phyloP scores from a whole-genome alignment of 805 yeast genomes.

The Brettanomyces custersianus region DNA sequence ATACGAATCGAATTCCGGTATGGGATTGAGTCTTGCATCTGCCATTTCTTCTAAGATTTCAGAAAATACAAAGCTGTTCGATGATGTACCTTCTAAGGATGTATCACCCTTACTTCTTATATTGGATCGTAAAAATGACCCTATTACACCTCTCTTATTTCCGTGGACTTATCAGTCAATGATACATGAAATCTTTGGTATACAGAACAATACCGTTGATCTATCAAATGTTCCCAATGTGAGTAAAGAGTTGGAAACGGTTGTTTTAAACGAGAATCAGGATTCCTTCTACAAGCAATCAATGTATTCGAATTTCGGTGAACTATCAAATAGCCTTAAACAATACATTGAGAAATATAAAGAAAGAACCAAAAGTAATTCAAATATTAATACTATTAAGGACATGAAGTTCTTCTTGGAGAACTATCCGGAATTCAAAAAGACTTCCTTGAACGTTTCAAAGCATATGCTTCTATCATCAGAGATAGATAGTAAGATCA shows the following conservation, averaged over 20 bases:
- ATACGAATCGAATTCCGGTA: constrained; percentile 60
- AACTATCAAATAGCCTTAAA: constrained; percentile 80
- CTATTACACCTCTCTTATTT: constrained; percentile 80
- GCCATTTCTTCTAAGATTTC: constrained; percentile 52
- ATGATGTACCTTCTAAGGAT: constrained; percentile 45
- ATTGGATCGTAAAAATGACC: constrained; percentile 81
- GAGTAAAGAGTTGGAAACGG: constrained; percentile 49
- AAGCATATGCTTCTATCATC: constrained; percentile 88
- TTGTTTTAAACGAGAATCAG: constrained; percentile 57
- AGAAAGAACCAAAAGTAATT: constrained; percentile 63
- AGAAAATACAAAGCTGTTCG: constrained; percentile 55
- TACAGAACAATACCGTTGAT: constrained; percentile 71
- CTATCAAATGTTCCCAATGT: constrained; percentile 47
- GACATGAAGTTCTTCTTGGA: constrained; percentile 90
- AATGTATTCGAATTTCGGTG: constrained; percentile 90
- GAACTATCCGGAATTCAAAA: constrained; percentile 88
- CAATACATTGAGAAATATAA: constrained; percentile 79
- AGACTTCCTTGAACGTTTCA: constrained; percentile 76
- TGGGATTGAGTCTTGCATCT: constrained; percentile 60
- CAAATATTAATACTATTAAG: constrained; percentile 65
- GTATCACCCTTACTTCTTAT: constrained; percentile 66
- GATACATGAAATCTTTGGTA: constrained; percentile 89
- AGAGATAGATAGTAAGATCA: constrained; percentile 72
- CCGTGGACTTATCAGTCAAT: constrained; percentile 99
- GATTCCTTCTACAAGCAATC: constrained; percentile 75